phyloP scores from a whole-genome alignment of 257 asterid species.

The Linaria vulgaris region DNA sequence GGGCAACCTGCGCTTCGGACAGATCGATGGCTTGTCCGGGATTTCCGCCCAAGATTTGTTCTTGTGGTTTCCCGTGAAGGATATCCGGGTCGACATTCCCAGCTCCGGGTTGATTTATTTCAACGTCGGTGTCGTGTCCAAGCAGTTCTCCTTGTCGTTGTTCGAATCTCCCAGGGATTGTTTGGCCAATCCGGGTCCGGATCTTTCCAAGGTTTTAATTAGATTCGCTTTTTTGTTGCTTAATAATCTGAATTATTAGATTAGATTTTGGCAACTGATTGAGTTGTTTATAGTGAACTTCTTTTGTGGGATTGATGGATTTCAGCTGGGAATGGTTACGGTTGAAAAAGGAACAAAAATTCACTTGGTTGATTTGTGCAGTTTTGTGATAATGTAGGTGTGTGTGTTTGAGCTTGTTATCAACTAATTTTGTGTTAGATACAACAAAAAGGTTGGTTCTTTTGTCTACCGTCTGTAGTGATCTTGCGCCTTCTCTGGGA shows the following conservation, averaged over 20 bases:
- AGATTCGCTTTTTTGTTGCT: too few relatives aligned
- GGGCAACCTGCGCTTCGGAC: slow-evolving; percentile 41
- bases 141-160: slow-evolving; percentile 52
- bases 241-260: too few relatives aligned
- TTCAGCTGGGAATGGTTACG: too few relatives aligned
- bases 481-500: slow-evolving; percentile 22
- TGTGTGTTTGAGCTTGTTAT: too few relatives aligned
- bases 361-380: too few relatives aligned
- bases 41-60: slow-evolving; percentile 51
- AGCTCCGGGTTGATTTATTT: slow-evolving; percentile 51
- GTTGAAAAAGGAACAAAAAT: too few relatives aligned
- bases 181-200: background rate
- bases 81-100: slow-evolving; percentile 49
- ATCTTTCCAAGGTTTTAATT: too few relatives aligned
- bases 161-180: slow-evolving; percentile 57
- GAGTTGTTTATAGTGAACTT: too few relatives aligned
- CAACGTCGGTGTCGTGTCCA: slow-evolving; percentile 49
- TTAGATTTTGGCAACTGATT: too few relatives aligned
- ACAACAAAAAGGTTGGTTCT: slow-evolving; percentile 26
- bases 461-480: slow-evolving; percentile 29
- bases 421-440: slow-evolving; percentile 8
- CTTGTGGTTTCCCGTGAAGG: slow-evolving; percentile 52
- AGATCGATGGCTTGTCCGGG: slow-evolving; percentile 49
- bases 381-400: too few relatives aligned
- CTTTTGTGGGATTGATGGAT: too few relatives aligned